A percentile compares a stretch with the other conserved stretches of the same genome.
Conservation (phyloP, 2,329 filamentous ascomycete genomes). For the Aspergillus floridensis region DNA sequence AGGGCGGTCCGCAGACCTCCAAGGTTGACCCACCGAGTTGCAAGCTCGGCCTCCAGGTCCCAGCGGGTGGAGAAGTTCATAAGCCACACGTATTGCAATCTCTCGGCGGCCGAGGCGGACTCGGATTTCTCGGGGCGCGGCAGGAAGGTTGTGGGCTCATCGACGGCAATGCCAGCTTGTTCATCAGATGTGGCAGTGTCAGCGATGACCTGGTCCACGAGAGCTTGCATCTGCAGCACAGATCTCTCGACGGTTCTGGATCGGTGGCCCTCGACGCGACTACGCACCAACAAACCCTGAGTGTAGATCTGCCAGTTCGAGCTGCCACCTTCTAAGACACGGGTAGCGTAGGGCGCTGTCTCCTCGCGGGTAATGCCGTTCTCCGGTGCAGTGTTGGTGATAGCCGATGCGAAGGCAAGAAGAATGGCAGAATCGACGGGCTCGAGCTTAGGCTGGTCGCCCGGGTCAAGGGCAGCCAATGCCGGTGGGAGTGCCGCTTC, state of each 20-base stretch:
- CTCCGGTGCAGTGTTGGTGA: constrained; percentile 82
- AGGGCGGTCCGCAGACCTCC: constrained; percentile 86
- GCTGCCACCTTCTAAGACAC: constrained; percentile 82
- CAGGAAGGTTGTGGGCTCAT: constrained; percentile 72
- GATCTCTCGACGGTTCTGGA: constrained; percentile 86
- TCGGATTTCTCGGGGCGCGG: constrained; percentile 72
- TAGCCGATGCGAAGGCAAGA: constrained; percentile 73
- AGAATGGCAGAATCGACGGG: constrained; percentile 88
- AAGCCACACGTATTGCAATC: constrained; percentile 79
- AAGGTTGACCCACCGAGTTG: constrained; percentile 84
- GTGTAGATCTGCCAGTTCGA: constrained; percentile 99
- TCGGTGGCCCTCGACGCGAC: constrained; percentile 82
- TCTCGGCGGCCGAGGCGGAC: constrained; percentile 68
- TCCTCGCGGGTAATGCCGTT: constrained; percentile 91
- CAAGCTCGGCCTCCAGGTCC: constrained; percentile 92
- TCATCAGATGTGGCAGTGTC: constrained; percentile 62
- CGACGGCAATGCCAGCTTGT: constrained; percentile 31
- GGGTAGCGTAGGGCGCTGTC: constrained; percentile 82
- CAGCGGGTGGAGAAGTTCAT: constrained; percentile 82
- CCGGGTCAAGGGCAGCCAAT: constrained; percentile 67
- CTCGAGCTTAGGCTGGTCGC: constrained; percentile 76
- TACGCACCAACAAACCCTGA: constrained; percentile 83
- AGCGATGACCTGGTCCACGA: constrained; percentile 91
- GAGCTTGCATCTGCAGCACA: constrained; percentile 86
- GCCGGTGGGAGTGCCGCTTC: constrained; percentile 56